Conservation (phyloP, 108 stramenopile species). For the Cyclotella sp. region DNA sequence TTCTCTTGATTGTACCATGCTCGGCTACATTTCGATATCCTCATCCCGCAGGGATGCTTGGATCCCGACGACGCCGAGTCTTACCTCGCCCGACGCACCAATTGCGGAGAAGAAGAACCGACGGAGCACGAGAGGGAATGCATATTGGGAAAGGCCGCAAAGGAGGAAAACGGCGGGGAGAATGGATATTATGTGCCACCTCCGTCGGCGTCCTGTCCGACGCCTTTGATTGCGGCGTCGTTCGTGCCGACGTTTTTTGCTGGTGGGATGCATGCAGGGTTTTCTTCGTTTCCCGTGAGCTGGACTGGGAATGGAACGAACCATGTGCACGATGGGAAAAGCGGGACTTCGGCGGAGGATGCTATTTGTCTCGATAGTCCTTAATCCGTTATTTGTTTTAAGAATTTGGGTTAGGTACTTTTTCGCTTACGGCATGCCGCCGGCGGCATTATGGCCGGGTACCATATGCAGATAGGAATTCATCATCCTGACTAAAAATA, state of each 20-base stretch:
- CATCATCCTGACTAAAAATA: no score
- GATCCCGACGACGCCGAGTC: conserved; percentile 21
- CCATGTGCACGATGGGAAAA: neutral
- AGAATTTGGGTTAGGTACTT: no score
- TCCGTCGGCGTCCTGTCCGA: neutral
- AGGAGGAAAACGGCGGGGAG: neutral
- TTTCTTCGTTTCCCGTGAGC: neutral
- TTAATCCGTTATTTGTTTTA: neutral
- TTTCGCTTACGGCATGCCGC: no score
- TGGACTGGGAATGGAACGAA: neutral
- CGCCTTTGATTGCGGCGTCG: neutral
- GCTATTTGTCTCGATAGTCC: conserved; percentile 16
- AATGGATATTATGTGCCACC: conserved; percentile 18
- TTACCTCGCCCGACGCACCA: conserved; percentile 23
- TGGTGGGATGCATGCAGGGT: no score
- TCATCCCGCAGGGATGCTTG: conserved; percentile 29
- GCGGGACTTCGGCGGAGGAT: conserved; percentile 4
- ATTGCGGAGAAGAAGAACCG: conserved; percentile 26
- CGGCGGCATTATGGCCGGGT: no score
- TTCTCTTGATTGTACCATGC: neutral
- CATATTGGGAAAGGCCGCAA: conserved; percentile 15
- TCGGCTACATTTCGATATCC: neutral
- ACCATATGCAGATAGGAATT: no score
- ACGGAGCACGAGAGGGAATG: conserved; percentile 28
- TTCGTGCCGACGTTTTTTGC: no score